Conservation (phyloP, 2,329 filamentous ascomycete species). For the Aspergillus ustus region DNA sequence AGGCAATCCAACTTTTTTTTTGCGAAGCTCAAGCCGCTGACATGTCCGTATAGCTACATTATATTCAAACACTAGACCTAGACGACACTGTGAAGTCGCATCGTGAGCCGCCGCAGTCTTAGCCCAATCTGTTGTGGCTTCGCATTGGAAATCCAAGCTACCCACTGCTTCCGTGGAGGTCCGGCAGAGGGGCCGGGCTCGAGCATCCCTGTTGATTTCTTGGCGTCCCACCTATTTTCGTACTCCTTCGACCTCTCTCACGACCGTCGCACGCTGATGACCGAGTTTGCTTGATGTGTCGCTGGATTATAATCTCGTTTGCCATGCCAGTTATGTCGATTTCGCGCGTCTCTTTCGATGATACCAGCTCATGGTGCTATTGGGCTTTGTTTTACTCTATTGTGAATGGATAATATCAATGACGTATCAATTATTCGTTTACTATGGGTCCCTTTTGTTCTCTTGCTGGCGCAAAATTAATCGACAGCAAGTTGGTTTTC, state of each 20-base stretch:
- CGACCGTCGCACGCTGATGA: constrained; percentile 20
- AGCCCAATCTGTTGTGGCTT: not conserved
- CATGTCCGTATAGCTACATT: constrained; percentile 65
- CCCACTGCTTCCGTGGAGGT: constrained; percentile 32
- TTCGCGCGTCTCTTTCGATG: constrained; percentile 36
- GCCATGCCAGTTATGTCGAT: constrained; percentile 26
- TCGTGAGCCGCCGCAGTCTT: not conserved
- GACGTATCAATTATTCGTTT: constrained; percentile 29
- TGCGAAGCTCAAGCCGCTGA: constrained; percentile 18
- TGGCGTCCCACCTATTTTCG: constrained; percentile 25
- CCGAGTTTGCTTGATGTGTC: constrained; percentile 19
- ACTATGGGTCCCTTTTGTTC: constrained; percentile 16
- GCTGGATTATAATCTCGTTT: constrained; percentile 20
- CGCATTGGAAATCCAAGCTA: not conserved
- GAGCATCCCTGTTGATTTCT: constrained; percentile 29
- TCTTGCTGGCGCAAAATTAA: not conserved
- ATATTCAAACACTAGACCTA: constrained; percentile 79
- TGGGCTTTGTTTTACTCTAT: constrained; percentile 33
- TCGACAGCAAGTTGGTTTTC: not conserved
- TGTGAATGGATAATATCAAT: constrained; percentile 34
- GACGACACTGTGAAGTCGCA: not conserved
- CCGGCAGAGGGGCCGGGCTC: constrained; percentile 32
- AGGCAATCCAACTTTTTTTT: not conserved
- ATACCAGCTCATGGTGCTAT: constrained; percentile 45
- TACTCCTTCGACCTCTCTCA: not conserved